Percentiles rank a stretch among this genome's conserved stretches.
phyloP scores from a whole-genome alignment of 2,329 filamentous ascomycete genomes.

The Epichloe elymi region DNA sequence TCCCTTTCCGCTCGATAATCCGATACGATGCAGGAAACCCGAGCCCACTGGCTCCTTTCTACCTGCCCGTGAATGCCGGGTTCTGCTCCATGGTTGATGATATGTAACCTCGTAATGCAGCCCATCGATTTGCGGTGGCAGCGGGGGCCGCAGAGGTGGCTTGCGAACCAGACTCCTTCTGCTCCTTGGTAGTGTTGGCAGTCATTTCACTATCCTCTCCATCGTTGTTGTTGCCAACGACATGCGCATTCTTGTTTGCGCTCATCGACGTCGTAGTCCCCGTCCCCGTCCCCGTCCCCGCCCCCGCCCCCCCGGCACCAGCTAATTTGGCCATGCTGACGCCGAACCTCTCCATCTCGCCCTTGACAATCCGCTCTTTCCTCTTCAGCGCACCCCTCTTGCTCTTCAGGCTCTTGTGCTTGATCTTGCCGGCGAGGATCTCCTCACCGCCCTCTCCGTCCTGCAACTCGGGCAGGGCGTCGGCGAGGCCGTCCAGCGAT shows the following conservation, averaged over 20 bases:
- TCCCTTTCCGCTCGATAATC: too few species aligned
- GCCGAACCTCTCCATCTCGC: slow-evolving; percentile 75
- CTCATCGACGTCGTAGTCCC: background rate
- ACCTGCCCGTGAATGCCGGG: slow-evolving; percentile 46
- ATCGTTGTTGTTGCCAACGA: slow-evolving; percentile 6
- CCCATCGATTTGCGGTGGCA: slow-evolving; percentile 53
- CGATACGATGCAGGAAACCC: background rate
- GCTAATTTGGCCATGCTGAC: slow-evolving; percentile 68
- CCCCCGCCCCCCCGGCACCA: slow-evolving; percentile 15
- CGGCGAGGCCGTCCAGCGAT: slow-evolving; percentile 61
- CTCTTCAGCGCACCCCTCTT: slow-evolving; percentile 69
- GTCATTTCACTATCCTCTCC: slow-evolving; percentile 9
- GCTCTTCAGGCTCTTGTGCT: slow-evolving; percentile 61
- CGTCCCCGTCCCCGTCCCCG: background rate
- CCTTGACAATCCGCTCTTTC: slow-evolving; percentile 65
- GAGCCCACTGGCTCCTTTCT: background rate
- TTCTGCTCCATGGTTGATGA: slow-evolving; percentile 82
- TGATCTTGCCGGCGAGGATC: slow-evolving; percentile 44
- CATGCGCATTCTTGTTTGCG: background rate
- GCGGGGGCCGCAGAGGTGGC: slow-evolving; percentile 9
- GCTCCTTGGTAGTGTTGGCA: slow-evolving; percentile 1
- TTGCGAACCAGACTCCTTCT: background rate
- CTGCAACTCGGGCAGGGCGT: slow-evolving; percentile 58
- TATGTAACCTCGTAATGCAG: slow-evolving; percentile 71
- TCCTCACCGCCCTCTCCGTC: slow-evolving; percentile 33